Evolutionary conservation across 2,329 filamentous ascomycete genomes (phyloP), one percentile per base, ranked within the genome.

Genomic region (Penicillium sp.): DNA sequence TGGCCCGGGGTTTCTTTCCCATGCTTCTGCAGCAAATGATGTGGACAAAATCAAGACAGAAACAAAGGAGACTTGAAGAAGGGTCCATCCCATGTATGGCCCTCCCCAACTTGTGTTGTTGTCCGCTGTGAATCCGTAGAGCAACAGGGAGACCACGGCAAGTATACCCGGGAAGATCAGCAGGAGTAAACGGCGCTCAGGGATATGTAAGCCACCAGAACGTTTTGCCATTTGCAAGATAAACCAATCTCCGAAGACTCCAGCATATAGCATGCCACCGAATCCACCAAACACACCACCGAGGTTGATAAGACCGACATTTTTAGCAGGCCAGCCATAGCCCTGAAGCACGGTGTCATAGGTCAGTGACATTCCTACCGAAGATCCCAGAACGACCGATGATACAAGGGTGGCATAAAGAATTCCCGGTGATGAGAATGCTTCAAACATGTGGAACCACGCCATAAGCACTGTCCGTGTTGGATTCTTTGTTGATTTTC

Each of bases 351-450:
- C 68, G 1, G 68, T 63, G 48, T 71, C 66, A 54, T 77, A 77
- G 1, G 70, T 72, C 9, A 76, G 60, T 1, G 70, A 72, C 53
- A 76, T 74, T 21, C 69, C 70, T 22, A 77, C 70, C 16, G 63
- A 66, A n/a, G 62, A 66, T 4, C 72, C 75, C 0, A 77, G 67
- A 3, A 67, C 63, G 38, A 75, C 72, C 3, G 73, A 74, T 4
- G 71, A 67, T 0, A 71, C 54, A 8, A 77, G 61, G 3, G 73
- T 71, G 3, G 73, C 70, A 44, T 68, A 77, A 16, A 75, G 54
- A 27, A 77, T 72, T 8, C 67, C 74, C 0, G 74, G 74, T 0
- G 73, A 75, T 27, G 52, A 55, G 46, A 66, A 66, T 2, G 60
- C 61, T 34, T 62, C 60, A 43, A 64, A 49, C 46, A 66, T 66